Percentiles rank a stretch among this genome's conserved stretches.
phyloP scores from a whole-genome alignment of 2,329 filamentous ascomycete genomes.

The Talaromyces amestolkiae region DNA sequence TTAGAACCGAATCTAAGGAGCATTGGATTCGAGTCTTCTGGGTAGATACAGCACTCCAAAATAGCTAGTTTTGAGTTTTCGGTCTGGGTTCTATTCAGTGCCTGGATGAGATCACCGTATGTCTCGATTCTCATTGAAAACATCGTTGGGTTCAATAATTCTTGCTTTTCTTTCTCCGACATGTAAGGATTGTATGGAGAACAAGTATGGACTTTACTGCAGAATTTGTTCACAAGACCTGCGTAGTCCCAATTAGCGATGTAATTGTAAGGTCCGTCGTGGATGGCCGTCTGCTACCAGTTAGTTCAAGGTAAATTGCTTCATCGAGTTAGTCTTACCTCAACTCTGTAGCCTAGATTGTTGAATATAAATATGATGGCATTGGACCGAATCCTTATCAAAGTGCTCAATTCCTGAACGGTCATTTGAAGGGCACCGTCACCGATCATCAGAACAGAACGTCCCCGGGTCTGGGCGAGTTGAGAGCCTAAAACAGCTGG shows the following conservation, averaged over 20 bases:
- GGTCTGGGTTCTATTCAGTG: not conserved
- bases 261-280: constrained; percentile 74
- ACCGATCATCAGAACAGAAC: constrained; percentile 72
- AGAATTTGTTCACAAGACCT: not conserved
- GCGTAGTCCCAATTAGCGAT: constrained; percentile 60
- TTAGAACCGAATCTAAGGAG: not conserved
- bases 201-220: not conserved
- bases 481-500: not conserved
- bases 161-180: not conserved
- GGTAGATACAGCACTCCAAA: constrained; percentile 1
- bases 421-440: constrained; percentile 84
- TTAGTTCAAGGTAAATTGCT: not conserved
- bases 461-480: constrained; percentile 43
- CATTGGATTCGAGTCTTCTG: not conserved
- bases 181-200: not conserved
- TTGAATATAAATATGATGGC: constrained; percentile 80
- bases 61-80: not conserved
- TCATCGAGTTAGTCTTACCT: constrained; percentile 59
- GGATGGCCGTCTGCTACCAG: constrained; percentile 45
- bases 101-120: not conserved
- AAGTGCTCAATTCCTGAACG: constrained; percentile 77
- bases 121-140: not conserved
- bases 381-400: constrained; percentile 69
- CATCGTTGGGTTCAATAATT: not conserved
- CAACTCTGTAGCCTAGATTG: constrained; percentile 82